Conservation (phyloP, 2,329 filamentous ascomycete genomes). For the Alternaria sp. region DNA sequence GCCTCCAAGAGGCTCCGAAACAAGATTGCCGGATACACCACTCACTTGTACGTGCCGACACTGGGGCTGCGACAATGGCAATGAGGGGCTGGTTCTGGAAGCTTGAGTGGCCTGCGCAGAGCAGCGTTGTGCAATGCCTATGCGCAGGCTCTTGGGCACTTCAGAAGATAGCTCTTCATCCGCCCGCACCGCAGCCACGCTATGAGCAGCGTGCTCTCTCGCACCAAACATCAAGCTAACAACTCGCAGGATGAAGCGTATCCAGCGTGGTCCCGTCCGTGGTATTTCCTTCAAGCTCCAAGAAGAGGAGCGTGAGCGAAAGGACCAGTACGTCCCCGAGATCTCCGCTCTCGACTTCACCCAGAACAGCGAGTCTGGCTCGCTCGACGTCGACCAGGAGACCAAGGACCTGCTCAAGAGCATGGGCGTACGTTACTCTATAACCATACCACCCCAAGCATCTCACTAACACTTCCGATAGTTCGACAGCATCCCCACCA, state of each 20-base stretch:
- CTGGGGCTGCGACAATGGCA: slow-evolving; percentile 66
- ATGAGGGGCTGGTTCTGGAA: slow-evolving; percentile 87
- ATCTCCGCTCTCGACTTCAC: slow-evolving; percentile 98
- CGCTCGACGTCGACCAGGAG: slow-evolving; percentile 94
- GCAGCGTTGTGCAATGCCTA: neutral
- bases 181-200: neutral
- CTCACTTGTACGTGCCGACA: slow-evolving; percentile 50
- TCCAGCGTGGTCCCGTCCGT: slow-evolving; percentile 97
- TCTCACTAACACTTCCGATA: slow-evolving; percentile 49
- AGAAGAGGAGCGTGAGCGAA: slow-evolving; percentile 99
- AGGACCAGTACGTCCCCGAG: slow-evolving; percentile 99
- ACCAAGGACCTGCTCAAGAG: slow-evolving; percentile 99
- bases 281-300: slow-evolving; percentile 99
- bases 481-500: slow-evolving; percentile 98
- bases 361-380: slow-evolving; percentile 89
- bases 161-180: neutral
- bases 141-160: neutral
- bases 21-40: slow-evolving; percentile 93
- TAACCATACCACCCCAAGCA: neutral
- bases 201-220: neutral
- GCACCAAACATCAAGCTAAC: slow-evolving; percentile 8
- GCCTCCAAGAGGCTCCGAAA: slow-evolving; percentile 98
- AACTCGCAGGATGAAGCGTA: slow-evolving; percentile 89
- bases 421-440: slow-evolving; percentile 80
- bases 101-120: slow-evolving; percentile 76